Percentiles rank a stretch among this genome's conserved stretches.
These are phyloP conservation scores for Ceriops zippeliana DNA, from an alignment of 345 rosid species.

Conservation along the genomic window DNA sequence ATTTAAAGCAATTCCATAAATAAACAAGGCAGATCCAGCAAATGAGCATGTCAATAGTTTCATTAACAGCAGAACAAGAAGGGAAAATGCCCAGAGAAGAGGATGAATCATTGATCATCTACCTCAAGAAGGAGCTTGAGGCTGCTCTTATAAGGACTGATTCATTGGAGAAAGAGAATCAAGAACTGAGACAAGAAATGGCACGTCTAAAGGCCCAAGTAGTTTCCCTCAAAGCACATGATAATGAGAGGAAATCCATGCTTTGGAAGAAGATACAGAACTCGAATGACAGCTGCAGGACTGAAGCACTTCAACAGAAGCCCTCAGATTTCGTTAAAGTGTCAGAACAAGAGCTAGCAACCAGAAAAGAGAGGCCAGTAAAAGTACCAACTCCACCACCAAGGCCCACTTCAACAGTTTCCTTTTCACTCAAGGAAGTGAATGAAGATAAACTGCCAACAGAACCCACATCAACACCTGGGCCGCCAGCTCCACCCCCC, in stretches of 20 bases:
- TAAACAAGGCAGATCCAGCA: constrained; percentile 19
- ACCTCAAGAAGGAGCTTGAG: constrained; percentile 63
- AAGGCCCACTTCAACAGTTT: constrained; percentile 20
- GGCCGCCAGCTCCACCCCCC: constrained; percentile 79
- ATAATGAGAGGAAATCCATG: constrained; percentile 74
- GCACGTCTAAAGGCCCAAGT: constrained; percentile 65
- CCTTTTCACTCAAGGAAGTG: constrained; percentile 19
- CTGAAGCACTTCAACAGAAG: constrained; percentile 41
- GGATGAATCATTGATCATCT: constrained; percentile 45
- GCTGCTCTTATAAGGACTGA: constrained; percentile 48
- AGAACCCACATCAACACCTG: constrained; percentile 12
- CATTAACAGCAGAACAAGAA: constrained; percentile 16
- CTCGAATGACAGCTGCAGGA: constrained; percentile 37
- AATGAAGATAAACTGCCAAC: constrained; percentile 23
- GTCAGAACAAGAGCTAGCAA: constrained; percentile 24
- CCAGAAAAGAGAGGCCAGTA: constrained; percentile 24
- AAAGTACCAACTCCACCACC: constrained; percentile 39
- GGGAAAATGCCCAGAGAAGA: constrained; percentile 45
- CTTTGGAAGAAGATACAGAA: constrained; percentile 90
- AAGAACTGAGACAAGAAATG: constrained; percentile 64
- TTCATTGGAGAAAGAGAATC: constrained; percentile 70
- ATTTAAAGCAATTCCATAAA: constrained; percentile 33
- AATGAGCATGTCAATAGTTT: constrained; percentile 11
- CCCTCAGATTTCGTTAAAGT: constrained; percentile 36
- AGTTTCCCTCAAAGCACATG: constrained; percentile 68